phyloP scores from a whole-genome alignment of 1,284 basidiomycete species.

The Leccinum brunneo-olivaceum region DNA sequence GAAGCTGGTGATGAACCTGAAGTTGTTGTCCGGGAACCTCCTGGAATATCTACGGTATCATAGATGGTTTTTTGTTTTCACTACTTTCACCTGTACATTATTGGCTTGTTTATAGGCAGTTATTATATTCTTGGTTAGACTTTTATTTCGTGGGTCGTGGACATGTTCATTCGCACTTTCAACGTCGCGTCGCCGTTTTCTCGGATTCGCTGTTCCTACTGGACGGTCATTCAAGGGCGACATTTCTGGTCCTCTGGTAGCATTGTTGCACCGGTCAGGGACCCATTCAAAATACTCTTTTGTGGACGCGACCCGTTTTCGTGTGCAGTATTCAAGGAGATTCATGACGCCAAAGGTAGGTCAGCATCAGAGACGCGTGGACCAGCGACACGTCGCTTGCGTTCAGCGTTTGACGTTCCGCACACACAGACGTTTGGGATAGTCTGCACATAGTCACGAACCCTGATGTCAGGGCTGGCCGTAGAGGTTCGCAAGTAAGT shows the following conservation, averaged over 20 bases:
- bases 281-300: slow-evolving; percentile 44
- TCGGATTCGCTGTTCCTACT: neutral
- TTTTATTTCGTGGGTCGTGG: no score
- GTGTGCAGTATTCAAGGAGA: slow-evolving; percentile 38
- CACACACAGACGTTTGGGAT: slow-evolving; percentile 24
- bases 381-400: no score
- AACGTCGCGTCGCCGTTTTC: no score
- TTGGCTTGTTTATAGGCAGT: slow-evolving; percentile 5
- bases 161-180: no score
- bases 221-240: neutral
- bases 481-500: slow-evolving; percentile 26
- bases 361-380: neutral
- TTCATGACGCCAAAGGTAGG: slow-evolving; percentile 37
- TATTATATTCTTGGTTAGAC: slow-evolving; percentile 13
- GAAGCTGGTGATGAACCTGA: slow-evolving; percentile 41
- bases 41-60: slow-evolving; percentile 13
- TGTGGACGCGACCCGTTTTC: slow-evolving; percentile 55
- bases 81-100: slow-evolving; percentile 8
- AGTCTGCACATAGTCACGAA: slow-evolving; percentile 37
- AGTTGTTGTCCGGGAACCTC: slow-evolving; percentile 16
- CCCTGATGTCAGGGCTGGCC: slow-evolving; percentile 38
- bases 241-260: neutral
- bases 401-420: slow-evolving; percentile 8
- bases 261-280: no score
- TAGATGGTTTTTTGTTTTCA: slow-evolving; percentile 14